Conservation (phyloP, 2,329 filamentous ascomycete genomes). For the Ustilaginoidea virens region DNA sequence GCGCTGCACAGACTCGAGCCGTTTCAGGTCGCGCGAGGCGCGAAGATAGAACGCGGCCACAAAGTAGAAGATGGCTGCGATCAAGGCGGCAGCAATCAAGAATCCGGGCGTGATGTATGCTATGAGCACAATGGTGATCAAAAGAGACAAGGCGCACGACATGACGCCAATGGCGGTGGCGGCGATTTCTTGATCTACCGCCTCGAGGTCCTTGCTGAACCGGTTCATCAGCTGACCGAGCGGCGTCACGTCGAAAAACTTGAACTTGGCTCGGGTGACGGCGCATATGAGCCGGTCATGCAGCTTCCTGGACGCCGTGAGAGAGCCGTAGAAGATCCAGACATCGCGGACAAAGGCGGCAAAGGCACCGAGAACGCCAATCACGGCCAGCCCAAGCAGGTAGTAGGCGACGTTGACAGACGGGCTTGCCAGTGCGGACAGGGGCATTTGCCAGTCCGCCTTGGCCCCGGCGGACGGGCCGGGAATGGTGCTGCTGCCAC, state of each 20-base stretch:
- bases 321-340: constrained; percentile 82
- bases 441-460: constrained; percentile 5
- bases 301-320: constrained; percentile 73
- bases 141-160: constrained; percentile 47
- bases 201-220: constrained; percentile 94
- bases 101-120: constrained; percentile 82
- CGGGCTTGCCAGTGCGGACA: constrained; percentile 14
- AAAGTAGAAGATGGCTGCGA: constrained; percentile 65
- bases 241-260: constrained; percentile 93
- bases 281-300: constrained; percentile 65
- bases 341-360: constrained; percentile 71
- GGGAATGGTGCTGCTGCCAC: constrained; percentile 10
- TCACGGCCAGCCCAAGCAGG: constrained; percentile 63
- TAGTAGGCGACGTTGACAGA: constrained; percentile 75
- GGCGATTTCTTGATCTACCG: constrained; percentile 89
- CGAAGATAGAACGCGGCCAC: constrained; percentile 81
- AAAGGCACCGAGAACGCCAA: constrained; percentile 64
- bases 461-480: not conserved
- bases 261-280: constrained; percentile 82
- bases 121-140: constrained; percentile 80
- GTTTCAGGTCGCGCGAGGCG: constrained; percentile 88
- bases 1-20: constrained; percentile 82
- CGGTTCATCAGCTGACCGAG: constrained; percentile 95
- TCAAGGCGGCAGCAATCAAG: constrained; percentile 73
- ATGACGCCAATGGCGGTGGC: constrained; percentile 70